Evolutionary conservation across 352 stramenopile species (phyloP), one percentile per base, ranked within the genome.

Genomic region (Phytophthora quininea): DNA sequence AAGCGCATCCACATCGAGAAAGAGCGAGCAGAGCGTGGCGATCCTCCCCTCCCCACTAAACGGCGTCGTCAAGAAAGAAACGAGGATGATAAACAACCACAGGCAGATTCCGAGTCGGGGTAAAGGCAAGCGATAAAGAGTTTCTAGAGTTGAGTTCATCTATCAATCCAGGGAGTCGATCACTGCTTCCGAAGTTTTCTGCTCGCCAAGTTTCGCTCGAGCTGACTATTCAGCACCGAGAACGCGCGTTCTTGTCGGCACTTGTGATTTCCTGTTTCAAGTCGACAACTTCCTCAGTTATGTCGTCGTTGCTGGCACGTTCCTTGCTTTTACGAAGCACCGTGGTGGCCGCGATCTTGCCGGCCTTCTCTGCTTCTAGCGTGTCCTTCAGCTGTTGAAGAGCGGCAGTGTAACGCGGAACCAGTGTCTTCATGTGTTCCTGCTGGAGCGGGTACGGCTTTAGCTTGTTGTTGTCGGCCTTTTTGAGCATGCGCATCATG

Each of bases 401-500:
- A 38, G 84, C 84, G 56, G 75, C 42, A 12, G 77, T 92, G 64
- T 96, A 96, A 29, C 77, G 76, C 14, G 88, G 81, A 43, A 94
- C 72, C 46, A 96, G 74, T 24, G 83, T 86, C 74, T 93, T 90
- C 84, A 95, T 92, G 71, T 93, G 85, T 6, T 80, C 71, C 47
- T 88, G 69, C 35, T 90, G 65, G 30, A 93, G 73, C 30, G 75
- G 67, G 59, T 88, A 95, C 48, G 79, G 70, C 65, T 80, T 78
- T 9, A 96, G 71, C 54, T 88, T 87, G 63, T 90, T 91, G 62
- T 71, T 91, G 45, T 94, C 84, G 1, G 85, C 82, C 74, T 96
- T 96, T 69, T 89, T 81, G 29, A 96, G 83, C 88, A 94, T 96
- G 27, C 86, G 82, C 62, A 82, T 71, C 66, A 94, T 82, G 7